Evolutionary conservation across 495 filamentous ascomycete genomes (phyloP).

Genomic region (Tuber microsphaerosporum): DNA sequence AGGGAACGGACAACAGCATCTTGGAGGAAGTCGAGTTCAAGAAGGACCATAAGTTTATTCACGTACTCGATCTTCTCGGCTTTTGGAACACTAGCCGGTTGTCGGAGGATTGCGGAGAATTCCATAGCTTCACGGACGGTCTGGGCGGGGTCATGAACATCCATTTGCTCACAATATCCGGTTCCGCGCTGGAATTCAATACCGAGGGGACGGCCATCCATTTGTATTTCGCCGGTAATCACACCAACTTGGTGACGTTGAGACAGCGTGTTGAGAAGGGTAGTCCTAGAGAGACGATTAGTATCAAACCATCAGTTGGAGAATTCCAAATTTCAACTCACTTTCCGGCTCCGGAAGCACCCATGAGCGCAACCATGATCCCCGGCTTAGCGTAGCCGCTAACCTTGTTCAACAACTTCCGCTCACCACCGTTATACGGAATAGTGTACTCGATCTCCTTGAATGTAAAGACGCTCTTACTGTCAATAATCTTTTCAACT

Average conservation of each 20-base stretch:
- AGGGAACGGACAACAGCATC: slow-evolving; percentile 45
- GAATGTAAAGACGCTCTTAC: slow-evolving; percentile 63
- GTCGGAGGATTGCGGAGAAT: slow-evolving; percentile 60
- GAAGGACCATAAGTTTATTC: slow-evolving; percentile 54
- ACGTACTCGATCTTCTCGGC: slow-evolving; percentile 60
- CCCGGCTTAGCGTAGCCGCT: slow-evolving; percentile 70
- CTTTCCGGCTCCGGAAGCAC: slow-evolving; percentile 78
- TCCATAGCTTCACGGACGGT: slow-evolving; percentile 62
- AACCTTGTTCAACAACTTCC: slow-evolving; percentile 62
- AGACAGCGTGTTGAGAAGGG: slow-evolving; percentile 62
- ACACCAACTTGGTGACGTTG: slow-evolving; percentile 70
- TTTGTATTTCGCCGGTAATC: slow-evolving; percentile 65
- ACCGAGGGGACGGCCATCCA: slow-evolving; percentile 64
- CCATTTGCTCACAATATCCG: slow-evolving; percentile 82
- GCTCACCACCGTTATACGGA: slow-evolving; percentile 61
- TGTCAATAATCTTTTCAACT: slow-evolving; percentile 42
- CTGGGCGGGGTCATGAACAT: slow-evolving; percentile 64
- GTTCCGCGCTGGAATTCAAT: slow-evolving; percentile 71
- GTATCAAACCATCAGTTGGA: slow-evolving; percentile 46
- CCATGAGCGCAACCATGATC: slow-evolving; percentile 71
- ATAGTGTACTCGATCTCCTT: slow-evolving; percentile 64
- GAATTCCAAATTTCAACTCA: slow-evolving; percentile 75
- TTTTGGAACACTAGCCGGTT: slow-evolving; percentile 49
- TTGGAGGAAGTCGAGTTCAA: slow-evolving; percentile 53
- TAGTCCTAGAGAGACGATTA: slow-evolving; percentile 60